phyloP scores from a whole-genome alignment of 805 yeast genomes.

The Yarrowia phangngaensis region DNA sequence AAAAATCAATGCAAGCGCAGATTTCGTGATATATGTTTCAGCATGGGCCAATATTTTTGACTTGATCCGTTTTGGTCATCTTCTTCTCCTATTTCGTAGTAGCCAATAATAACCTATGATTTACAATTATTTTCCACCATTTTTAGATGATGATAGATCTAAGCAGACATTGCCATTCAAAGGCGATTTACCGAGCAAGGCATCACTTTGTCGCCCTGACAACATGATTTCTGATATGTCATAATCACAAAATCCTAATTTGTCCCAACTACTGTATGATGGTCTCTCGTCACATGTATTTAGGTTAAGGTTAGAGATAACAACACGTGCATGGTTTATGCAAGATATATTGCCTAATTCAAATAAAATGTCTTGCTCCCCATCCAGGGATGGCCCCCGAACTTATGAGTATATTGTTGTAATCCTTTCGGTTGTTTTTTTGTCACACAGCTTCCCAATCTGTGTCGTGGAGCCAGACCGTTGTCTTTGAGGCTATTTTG shows the following conservation, averaged over 20 bases:
- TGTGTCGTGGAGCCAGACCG: too few relatives aligned
- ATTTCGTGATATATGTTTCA: slow-evolving; percentile 1
- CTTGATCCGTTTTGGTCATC: too few relatives aligned
- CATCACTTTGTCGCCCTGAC: slow-evolving; percentile 15
- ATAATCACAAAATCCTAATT: neutral
- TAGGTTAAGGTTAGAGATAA: slow-evolving; percentile 20
- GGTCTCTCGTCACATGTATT: slow-evolving; percentile 15
- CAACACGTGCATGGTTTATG: slow-evolving; percentile 9
- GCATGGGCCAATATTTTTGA: neutral
- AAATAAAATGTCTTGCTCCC: slow-evolving; percentile 1
- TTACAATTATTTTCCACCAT: too few relatives aligned
- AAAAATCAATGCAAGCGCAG: slow-evolving; percentile 1
- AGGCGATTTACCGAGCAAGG: neutral
- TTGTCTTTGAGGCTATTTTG: too few relatives aligned
- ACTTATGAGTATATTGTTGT: too few relatives aligned
- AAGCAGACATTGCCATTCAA: too few relatives aligned
- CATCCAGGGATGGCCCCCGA: too few relatives aligned
- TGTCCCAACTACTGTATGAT: slow-evolving; percentile 14
- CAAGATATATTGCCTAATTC: slow-evolving; percentile 25
- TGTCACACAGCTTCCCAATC: too few relatives aligned
- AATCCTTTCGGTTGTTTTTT: too few relatives aligned
- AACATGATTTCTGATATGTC: slow-evolving; percentile 1
- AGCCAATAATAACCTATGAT: too few relatives aligned
- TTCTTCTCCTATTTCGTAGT: too few relatives aligned
- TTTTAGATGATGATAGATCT: too few relatives aligned